These are phyloP conservation scores for Phanerodontia chrysosporium DNA, from an alignment of 768 basidiomycete genomes.

Conservation along the genomic window DNA sequence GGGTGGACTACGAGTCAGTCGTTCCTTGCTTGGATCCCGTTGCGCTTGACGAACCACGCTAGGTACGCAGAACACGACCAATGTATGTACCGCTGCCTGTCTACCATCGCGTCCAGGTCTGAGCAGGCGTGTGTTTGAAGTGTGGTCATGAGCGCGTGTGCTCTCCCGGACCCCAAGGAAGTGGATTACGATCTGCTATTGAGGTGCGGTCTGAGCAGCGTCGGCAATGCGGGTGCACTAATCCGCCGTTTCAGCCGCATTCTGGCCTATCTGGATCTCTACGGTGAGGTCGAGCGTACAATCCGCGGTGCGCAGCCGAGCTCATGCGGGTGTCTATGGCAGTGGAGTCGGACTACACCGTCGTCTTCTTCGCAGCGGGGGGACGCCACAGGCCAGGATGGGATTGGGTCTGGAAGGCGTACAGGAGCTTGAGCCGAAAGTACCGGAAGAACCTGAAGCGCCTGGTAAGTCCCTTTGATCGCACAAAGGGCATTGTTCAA, in stretches of 20 bases:
- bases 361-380: constrained; percentile 84
- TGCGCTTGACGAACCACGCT: constrained; percentile 5
- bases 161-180: constrained; percentile 73
- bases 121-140: constrained; percentile 32
- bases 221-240: constrained; percentile 7
- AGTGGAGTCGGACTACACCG: constrained; percentile 89
- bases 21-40: constrained; percentile 1
- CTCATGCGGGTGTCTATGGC: neutral
- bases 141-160: constrained; percentile 81
- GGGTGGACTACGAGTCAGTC: constrained; percentile 84
- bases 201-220: constrained; percentile 42
- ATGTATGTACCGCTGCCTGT: constrained; percentile 52
- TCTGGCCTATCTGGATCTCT: constrained; percentile 74
- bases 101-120: neutral
- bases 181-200: constrained; percentile 77
- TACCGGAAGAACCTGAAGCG: constrained; percentile 87
- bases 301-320: neutral
- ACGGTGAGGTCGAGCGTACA: constrained; percentile 43
- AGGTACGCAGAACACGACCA: constrained; percentile 62
- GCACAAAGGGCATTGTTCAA: neutral
- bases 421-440: constrained; percentile 73
- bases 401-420: constrained; percentile 93
- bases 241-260: constrained; percentile 50
- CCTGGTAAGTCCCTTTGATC: constrained; percentile 44
- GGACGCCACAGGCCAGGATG: constrained; percentile 69